These are phyloP conservation scores for Podila epicladia DNA, from an alignment of 192 early-diverging fungal species.

Conservation along the genomic window DNA sequence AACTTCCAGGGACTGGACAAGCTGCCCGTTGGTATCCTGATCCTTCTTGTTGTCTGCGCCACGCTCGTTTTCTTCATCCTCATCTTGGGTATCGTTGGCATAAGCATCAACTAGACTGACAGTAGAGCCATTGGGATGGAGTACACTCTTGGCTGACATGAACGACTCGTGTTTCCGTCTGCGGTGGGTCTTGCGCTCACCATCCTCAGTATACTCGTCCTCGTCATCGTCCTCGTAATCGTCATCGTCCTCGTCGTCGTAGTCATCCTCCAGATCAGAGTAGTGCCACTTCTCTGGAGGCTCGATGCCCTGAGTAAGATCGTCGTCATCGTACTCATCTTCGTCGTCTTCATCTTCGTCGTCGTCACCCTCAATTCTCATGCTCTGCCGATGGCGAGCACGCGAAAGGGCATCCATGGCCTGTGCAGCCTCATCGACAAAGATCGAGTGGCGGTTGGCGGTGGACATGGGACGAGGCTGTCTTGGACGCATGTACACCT, in stretches of 20 bases:
- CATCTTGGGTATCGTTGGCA: slow-evolving; percentile 24
- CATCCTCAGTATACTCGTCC: slow-evolving; percentile 5
- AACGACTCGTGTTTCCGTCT: slow-evolving; percentile 40
- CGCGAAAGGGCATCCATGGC: slow-evolving; percentile 47
- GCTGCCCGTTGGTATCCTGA: slow-evolving; percentile 4
- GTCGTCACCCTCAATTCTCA: slow-evolving; percentile 18
- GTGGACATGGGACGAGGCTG: slow-evolving; percentile 3
- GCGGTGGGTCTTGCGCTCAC: slow-evolving; percentile 9
- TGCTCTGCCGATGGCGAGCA: slow-evolving; percentile 37
- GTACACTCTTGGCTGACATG: slow-evolving; percentile 47
- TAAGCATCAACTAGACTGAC: slow-evolving; percentile 25
- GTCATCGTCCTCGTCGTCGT: slow-evolving; percentile 23
- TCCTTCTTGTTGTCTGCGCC: not conserved
- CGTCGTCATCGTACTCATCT: slow-evolving; percentile 24
- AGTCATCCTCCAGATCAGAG: slow-evolving; percentile 34
- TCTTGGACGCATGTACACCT: slow-evolving; percentile 4
- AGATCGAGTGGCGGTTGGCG: slow-evolving; percentile 42
- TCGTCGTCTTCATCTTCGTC: slow-evolving; percentile 13
- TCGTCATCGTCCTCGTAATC: slow-evolving; percentile 25
- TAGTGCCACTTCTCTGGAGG: slow-evolving; percentile 53
- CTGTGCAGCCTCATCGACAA: slow-evolving; percentile 41
- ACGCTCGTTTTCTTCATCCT: slow-evolving; percentile 11
- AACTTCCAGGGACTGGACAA: slow-evolving; percentile 13
- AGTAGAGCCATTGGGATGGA: slow-evolving; percentile 26
- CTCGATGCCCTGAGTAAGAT: slow-evolving; percentile 16